Evolutionary conservation across 2,329 filamentous ascomycete genomes (phyloP).

Genomic region (Alternaria dauci): DNA sequence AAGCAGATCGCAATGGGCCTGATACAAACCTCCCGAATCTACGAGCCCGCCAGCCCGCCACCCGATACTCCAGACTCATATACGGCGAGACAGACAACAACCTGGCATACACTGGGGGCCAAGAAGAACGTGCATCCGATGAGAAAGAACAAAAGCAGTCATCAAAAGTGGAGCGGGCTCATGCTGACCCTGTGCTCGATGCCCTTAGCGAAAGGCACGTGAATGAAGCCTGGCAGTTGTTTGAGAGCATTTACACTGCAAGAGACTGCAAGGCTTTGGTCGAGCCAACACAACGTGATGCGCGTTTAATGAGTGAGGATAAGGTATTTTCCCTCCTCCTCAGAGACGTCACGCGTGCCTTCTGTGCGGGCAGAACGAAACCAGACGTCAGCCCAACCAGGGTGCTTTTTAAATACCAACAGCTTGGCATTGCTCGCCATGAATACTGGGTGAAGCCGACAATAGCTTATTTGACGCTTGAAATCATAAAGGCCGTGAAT

Average conservation of each 20-base stretch:
- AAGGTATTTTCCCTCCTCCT: conserved; percentile 37
- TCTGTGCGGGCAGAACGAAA: conserved; percentile 23
- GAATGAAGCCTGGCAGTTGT: conserved; percentile 39
- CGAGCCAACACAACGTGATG: conserved; percentile 29
- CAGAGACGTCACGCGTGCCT: conserved; percentile 18
- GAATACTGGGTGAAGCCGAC: conserved; percentile 32
- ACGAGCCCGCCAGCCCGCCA: not conserved
- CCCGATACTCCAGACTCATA: conserved; percentile 31
- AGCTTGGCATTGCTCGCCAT: conserved; percentile 35
- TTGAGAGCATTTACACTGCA: conserved; percentile 39
- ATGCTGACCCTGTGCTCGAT: conserved; percentile 1
- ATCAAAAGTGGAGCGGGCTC: not conserved
- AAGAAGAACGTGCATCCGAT: not conserved
- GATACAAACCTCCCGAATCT: not conserved
- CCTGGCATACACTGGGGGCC: not conserved
- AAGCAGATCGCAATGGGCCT: conserved; percentile 1
- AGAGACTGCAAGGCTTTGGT: conserved; percentile 41
- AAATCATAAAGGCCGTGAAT: conserved; percentile 30
- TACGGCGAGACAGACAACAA: not conserved
- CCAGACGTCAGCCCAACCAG: conserved; percentile 31
- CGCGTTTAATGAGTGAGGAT: conserved; percentile 26
- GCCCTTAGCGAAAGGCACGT: conserved; percentile 4
- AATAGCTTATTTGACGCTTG: conserved; percentile 35
- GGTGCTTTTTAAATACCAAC: conserved; percentile 41
- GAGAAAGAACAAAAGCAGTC: not conserved